Evolutionary conservation across 164 flowering plant species (phyloP).

Genomic region (Piper longum): DNA sequence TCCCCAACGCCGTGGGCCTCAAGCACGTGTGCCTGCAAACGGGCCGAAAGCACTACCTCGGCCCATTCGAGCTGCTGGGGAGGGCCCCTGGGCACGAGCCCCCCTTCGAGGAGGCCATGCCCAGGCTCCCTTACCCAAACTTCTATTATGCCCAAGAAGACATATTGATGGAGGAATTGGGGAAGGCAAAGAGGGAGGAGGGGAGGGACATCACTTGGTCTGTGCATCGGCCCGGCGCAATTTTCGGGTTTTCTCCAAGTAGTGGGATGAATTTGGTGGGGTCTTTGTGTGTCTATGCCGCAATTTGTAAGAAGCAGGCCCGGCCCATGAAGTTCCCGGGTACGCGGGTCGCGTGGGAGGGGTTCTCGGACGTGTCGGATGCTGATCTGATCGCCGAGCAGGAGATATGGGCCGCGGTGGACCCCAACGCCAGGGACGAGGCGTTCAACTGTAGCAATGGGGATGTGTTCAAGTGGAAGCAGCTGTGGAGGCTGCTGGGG

Average conservation of each 20-base stretch:
- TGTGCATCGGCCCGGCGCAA: conserved; percentile 40
- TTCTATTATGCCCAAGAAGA: conserved; percentile 62
- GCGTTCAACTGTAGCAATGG: conserved; percentile 72
- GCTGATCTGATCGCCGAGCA: conserved; percentile 84
- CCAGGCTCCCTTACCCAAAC: conserved; percentile 38
- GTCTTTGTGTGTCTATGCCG: conserved; percentile 54
- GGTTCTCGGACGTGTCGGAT: conserved; percentile 41
- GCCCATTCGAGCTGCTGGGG: conserved; percentile 33
- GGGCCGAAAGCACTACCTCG: conserved; percentile 51
- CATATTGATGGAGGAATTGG: conserved; percentile 28
- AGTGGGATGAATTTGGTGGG: conserved; percentile 61
- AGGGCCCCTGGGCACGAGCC: conserved; percentile 31
- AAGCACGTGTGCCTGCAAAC: conserved; percentile 62
- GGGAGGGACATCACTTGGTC: conserved; percentile 56
- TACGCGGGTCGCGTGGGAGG: conserved; percentile 37
- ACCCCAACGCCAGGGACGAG: conserved; percentile 58
- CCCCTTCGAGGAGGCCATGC: conserved; percentile 61
- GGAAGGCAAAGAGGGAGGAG: conserved; percentile 12
- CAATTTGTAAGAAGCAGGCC: conserved; percentile 62
- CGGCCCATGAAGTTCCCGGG: conserved; percentile 51
- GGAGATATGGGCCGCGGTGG: conserved; percentile 79
- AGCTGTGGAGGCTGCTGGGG: conserved; percentile 58
- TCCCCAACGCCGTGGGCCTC: conserved; percentile 50
- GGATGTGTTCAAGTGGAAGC: conserved; percentile 81
- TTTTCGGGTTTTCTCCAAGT: conserved; percentile 70